Conservation (phyloP, 169 alveolate genomes). For the Theileria equi region DNA sequence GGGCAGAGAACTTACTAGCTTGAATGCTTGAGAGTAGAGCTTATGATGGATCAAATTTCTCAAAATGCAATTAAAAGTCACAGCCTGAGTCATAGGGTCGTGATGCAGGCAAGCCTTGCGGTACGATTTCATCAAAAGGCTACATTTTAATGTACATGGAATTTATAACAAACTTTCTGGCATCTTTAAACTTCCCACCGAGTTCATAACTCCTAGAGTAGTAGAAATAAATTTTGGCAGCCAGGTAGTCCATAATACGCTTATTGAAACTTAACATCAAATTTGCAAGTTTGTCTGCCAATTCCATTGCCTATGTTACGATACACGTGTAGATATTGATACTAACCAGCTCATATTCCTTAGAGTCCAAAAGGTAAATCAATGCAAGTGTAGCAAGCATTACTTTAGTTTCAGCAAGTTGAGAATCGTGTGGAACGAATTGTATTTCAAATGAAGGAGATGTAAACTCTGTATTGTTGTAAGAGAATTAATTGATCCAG, state of each 20-base stretch:
- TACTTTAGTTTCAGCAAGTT: constrained; percentile 51
- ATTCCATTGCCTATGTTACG: constrained; percentile 58
- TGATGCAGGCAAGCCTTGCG: constrained; percentile 81
- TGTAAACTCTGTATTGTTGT: too few relatives aligned
- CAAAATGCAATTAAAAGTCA: constrained; percentile 84
- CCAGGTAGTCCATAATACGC: constrained; percentile 79
- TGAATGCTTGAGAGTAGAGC: constrained; percentile 70
- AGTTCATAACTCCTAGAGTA: constrained; percentile 83
- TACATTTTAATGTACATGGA: constrained; percentile 55
- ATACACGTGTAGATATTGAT: too few relatives aligned
- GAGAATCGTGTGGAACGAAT: constrained; percentile 45
- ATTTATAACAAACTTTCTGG: constrained; percentile 68
- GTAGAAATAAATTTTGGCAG: constrained; percentile 74
- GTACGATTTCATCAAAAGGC: constrained; percentile 53
- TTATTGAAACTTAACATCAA: constrained; percentile 62
- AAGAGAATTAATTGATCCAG: too few relatives aligned
- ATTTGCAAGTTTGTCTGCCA: constrained; percentile 61
- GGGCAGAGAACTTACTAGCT: constrained; percentile 48
- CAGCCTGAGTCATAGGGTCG: constrained; percentile 87
- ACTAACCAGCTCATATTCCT: constrained; percentile 8
- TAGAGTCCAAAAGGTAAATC: constrained; percentile 50
- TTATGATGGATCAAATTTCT: constrained; percentile 84
- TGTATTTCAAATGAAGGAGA: constrained; percentile 42
- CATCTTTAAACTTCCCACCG: constrained; percentile 75
- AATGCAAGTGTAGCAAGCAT: constrained; percentile 48